Base-by-base conservation (phyloP, 192 early-diverging fungal genomes). In the Entomortierella parvispora region DNA sequence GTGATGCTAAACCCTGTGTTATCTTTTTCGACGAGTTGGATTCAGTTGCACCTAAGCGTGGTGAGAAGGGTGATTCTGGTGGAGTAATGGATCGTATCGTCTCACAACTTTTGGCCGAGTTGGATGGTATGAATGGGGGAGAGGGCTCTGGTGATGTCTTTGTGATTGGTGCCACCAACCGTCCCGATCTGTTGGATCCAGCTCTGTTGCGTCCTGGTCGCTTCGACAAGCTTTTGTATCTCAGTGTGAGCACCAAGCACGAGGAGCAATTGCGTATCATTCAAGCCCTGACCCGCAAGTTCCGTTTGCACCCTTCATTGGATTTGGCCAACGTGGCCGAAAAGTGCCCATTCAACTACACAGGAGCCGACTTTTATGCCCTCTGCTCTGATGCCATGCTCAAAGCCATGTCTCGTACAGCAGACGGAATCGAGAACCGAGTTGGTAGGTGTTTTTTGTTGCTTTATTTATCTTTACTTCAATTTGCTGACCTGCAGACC, bases 51-150 rank as follows among this genome's bases (percentile, higher is more conserved):
- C 97, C 97, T 5, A 96, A 97, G 84, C 88, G 98, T 62, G 98
- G 98, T 18, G 94, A 97, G 62, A 97, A 97, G 78, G 98, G 98
- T 15, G 97, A 99, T 62, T 94, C 93, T 18, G 98, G 98, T 17
- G 98, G 98, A 44, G 98, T 99, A 26, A 99, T 99, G 98, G 98
- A 99, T 77, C 92, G 98, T 62, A 99, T 99, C 77, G 97, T 99
- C 28, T 91, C 89, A 68, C 98, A 99, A 82, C 74, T 99, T 37
- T 77, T 99, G 8, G 96, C 97, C 2, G 98, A 99, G 65, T 84
- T 99, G 66, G 98, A 99, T 71, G 96, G 95, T 18, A 95, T 98
- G 90, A 86, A 90, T 31, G 84, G 87, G 51, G 82, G 80, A 22
- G 76, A 80, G 9, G 89, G 86, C 3, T 69, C 83, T 6, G 83